Base-by-base conservation (phyloP, 257 asterid species). In the Solanum infundibuliforme region DNA sequence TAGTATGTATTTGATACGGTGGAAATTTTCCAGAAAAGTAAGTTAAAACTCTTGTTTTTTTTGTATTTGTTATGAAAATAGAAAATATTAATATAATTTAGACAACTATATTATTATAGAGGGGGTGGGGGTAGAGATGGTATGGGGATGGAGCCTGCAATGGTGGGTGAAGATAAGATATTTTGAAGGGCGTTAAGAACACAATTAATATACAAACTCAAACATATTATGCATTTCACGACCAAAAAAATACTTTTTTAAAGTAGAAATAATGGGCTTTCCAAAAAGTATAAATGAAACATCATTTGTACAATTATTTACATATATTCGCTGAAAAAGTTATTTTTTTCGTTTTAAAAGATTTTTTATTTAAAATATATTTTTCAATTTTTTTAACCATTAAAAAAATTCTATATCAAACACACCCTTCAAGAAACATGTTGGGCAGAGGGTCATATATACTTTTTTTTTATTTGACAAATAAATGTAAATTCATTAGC, bases 11-110 rank as follows among this genome's bases (percentile, higher is more conserved):
- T 62, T 4, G 71, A 2, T 62, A 62, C 0, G 55, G 55, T 46
- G 6, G 25, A 23, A 11, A 0, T 43, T 23, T 62, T 9, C 0
- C 7, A 3, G 13, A 8, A 4, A 55, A 55, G 4, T 4, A 55
- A 62, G 0, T 62, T n/a, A n/a, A n/a, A n/a, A n/a, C n/a, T n/a
- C n/a, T 60, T 1, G 0, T 21, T 62, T 1, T 1, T 60, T 9
- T 62, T 62, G 3, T 62, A 62, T 62, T 9, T 10, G 3, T 23
- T 62, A 62, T 2, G 1, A 7, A 62, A 62, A 9, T 62, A 62
- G 3, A 62, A 62, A 23, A 4, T 23, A 23, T 65, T n/a, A 4
- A n/a, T 65, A n/a, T 65, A 5, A 2, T 65, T 5, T 65, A n/a
- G 72, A 25, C 13, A 65, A n/a, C 0, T n/a, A n/a, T 11, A n/a